Evolutionary conservation across 129 eudicot species (phyloP).

Genomic region (Mikania micrantha): DNA sequence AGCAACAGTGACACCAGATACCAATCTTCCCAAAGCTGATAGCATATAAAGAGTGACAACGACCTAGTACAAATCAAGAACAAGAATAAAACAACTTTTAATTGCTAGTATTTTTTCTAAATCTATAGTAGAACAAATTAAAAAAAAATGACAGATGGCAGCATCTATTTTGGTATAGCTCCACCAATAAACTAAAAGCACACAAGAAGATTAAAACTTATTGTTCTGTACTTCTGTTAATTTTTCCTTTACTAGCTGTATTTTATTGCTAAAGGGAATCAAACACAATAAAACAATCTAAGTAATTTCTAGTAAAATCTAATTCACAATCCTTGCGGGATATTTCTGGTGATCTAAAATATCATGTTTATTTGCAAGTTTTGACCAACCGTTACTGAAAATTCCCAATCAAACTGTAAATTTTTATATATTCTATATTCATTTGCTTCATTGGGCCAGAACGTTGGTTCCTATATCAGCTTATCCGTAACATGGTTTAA

Average conservation of each 20-base stretch:
- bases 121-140: not conserved
- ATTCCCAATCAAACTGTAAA: not conserved
- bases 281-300: not conserved
- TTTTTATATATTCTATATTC: not conserved
- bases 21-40: constrained; percentile 76
- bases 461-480: constrained; percentile 1
- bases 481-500: not conserved
- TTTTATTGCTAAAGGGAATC: not conserved
- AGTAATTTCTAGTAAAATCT: not conserved
- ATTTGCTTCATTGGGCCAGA: constrained; percentile 6
- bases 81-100: not conserved
- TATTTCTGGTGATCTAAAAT: not conserved
- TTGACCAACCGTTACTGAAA: not conserved
- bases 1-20: constrained; percentile 86
- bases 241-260: constrained; percentile 3
- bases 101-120: not conserved
- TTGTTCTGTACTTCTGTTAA: too few species aligned
- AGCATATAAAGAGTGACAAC: constrained; percentile 62
- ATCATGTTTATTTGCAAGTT: not conserved
- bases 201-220: too few species aligned
- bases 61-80: constrained; percentile 39
- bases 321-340: not conserved
- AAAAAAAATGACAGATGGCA: not conserved
- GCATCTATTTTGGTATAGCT: not conserved
- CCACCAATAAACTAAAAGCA: too few species aligned